Conservation (phyloP, 169 alveolate species). For the Eimeria acervulina region DNA sequence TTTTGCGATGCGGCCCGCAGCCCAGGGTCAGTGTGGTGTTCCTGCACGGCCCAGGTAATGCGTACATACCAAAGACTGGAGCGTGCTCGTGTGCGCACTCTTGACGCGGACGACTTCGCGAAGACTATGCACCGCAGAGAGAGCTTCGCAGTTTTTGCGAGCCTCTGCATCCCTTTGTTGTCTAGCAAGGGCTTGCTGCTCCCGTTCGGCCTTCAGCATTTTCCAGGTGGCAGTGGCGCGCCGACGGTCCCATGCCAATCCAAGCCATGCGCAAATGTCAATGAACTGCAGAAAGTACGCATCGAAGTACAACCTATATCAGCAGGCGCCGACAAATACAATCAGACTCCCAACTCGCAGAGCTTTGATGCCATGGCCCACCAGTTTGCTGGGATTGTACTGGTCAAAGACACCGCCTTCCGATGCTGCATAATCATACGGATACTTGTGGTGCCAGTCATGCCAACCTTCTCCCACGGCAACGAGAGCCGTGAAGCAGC, state of each 20-base stretch:
- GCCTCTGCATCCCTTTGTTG: slow-evolving; percentile 73
- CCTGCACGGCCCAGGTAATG: background rate
- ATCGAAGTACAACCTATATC: background rate
- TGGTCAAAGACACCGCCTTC: slow-evolving; percentile 86
- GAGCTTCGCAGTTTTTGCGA: slow-evolving; percentile 72
- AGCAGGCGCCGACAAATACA: background rate
- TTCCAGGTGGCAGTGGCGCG: slow-evolving; percentile 82
- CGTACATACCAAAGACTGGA: slow-evolving; percentile 64
- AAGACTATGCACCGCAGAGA: slow-evolving; percentile 75
- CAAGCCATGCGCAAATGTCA: slow-evolving; percentile 73
- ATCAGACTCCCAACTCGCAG: background rate
- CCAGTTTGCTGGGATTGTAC: slow-evolving; percentile 86
- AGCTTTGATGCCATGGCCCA: slow-evolving; percentile 15
- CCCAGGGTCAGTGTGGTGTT: background rate
- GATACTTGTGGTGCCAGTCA: slow-evolving; percentile 93
- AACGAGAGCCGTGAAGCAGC: slow-evolving; percentile 87
- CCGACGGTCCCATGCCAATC: slow-evolving; percentile 81
- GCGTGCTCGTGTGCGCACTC: slow-evolving; percentile 77
- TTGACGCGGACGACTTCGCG: slow-evolving; percentile 77
- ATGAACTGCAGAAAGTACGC: slow-evolving; percentile 49
- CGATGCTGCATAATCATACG: slow-evolving; percentile 92
- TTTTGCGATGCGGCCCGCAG: background rate
- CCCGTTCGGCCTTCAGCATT: slow-evolving; percentile 63
- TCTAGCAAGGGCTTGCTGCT: slow-evolving; percentile 53
- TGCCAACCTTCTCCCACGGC: slow-evolving; percentile 95